Evolutionary conservation across 164 flowering plant genomes (phyloP), one percentile per base, ranked within the genome.

Genomic region (Dillenia suffruticosa): DNA sequence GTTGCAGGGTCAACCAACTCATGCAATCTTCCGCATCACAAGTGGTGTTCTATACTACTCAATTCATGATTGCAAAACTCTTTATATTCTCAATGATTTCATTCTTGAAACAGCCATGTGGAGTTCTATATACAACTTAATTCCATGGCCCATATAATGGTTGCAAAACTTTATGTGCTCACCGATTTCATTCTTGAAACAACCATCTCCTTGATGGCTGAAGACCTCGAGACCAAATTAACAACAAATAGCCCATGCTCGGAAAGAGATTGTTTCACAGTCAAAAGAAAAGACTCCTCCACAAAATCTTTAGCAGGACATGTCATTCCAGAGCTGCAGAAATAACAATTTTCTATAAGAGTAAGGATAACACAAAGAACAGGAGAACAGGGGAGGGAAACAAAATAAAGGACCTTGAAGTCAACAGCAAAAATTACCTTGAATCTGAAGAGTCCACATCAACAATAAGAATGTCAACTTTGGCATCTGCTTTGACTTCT

Each of bases 261-360:
- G 54, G 91, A 80, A 47, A 94, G 86, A 32, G 78, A 57, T 60
- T 74, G 74, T 63, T 80, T 85, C n/a, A 75, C 93, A 48, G 77
- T 59, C 55, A 62, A 56, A 17, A 94, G 88, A 75, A 94, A 94
- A 57, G 90, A 74, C 57, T 80, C 85, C 57, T 87, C 91, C 56
- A 85, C 81, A 72, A 94, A 94, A 68, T 82, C 92, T 15, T 84
- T 72, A 43, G 90, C 96, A 69, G 98, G 98, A 60, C 98, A 94
- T 43, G 89, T 78, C 76, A 94, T 70, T 64, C 95, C 98, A 57
- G 95, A 84, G 82, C 98, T 93, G 82, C 74, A 71, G 26, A 66
- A 49, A 61, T 44, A 19, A 19, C 22, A 19, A 19, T 19, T 19
- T 19, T 19, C 22, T 19, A 19, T 19, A 19, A 1, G 22, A 19